Evolutionary conservation across 2,329 filamentous ascomycete genomes (phyloP), one percentile per base, ranked within the genome.

Genomic region (Pestalotiopsis sp.): DNA sequence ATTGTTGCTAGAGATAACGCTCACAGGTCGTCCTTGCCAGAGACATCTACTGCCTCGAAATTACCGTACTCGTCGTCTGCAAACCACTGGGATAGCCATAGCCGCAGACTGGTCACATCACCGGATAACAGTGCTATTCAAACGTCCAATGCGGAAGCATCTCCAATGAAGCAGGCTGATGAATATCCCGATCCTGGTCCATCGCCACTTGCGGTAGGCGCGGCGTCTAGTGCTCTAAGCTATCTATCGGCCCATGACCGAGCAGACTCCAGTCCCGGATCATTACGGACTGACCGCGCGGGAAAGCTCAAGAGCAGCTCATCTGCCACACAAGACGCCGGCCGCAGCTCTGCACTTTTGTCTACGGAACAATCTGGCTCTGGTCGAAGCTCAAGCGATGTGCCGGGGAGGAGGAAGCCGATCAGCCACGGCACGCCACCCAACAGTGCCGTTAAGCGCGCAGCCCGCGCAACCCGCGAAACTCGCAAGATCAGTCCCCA

Each of bases 41-140:
- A 73, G 66, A 39, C 72, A 74, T 20, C 68, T n/a, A n/a, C 45
- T n/a, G 11, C 77, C 80, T 20, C 73, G 74, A 75, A 75, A 59
- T 82, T 76, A 67, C 73, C 75, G 60, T 68, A 72, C n/a, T 71
- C 76, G n/a, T 76, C 77, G 20, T 76, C 77, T 3, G 76, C 76
- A 31, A 73, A 80, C 23, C 82, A 85, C 63, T 89, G 87, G 87
- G 86, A 89, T 70, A 87, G 83, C 66, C 83, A 88, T 72, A 84
- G 86, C 0, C 81, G 86, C 69, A 82, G 86, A 69, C 79, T 89
- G 1, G 82, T 88, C 2, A 74, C 77, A 23, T 77, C 81, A 63
- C 78, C 81, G 58, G 79, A 82, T 41, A 72, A 75, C 38, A 78
- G 81, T 62, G 68, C 69, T 20, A 68, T 70, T 67, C 70, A 71